Evolutionary conservation across 139 green algal species (phyloP).

Genomic region (Chlamydomonas schloesseri): DNA sequence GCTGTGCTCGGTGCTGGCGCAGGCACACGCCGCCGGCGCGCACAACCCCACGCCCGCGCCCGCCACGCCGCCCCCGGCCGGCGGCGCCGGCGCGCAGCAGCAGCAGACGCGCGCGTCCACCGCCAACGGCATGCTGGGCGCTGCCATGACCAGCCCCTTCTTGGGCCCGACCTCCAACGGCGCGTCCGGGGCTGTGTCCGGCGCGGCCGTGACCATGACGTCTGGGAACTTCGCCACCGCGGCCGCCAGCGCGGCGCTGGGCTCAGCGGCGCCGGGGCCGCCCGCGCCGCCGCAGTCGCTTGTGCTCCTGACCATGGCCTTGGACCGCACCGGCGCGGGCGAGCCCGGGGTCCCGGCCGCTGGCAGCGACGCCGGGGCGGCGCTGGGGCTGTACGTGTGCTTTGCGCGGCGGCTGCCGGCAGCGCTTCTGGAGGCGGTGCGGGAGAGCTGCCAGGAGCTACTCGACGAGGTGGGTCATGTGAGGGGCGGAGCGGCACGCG

Average conservation of each 20-base stretch:
- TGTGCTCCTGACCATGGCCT: background rate
- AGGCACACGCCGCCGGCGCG: too few relatives aligned
- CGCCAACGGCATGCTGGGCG: background rate
- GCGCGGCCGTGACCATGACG: background rate
- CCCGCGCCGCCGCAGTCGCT: background rate
- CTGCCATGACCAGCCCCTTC: too few relatives aligned
- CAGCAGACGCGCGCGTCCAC: background rate
- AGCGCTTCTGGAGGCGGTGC: slow-evolving; percentile 27
- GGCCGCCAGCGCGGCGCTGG: too few relatives aligned
- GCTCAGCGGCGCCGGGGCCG: background rate
- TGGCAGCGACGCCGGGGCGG: background rate
- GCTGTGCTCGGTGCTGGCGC: background rate
- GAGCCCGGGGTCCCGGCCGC: too few relatives aligned
- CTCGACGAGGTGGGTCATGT: background rate
- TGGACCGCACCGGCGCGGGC: background rate
- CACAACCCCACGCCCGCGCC: background rate
- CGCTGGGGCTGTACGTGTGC: slow-evolving; percentile 21
- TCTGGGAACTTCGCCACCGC: background rate
- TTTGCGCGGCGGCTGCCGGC: slow-evolving; percentile 18
- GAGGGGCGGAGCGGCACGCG: too few relatives aligned
- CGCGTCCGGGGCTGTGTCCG: background rate
- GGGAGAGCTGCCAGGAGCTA: slow-evolving; percentile 24
- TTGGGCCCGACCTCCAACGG: too few relatives aligned
- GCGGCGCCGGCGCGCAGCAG: background rate
- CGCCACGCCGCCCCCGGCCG: background rate